These are phyloP conservation scores for Cichorium intybus DNA, from an alignment of 140 eudicot species.

Conservation along the genomic window DNA sequence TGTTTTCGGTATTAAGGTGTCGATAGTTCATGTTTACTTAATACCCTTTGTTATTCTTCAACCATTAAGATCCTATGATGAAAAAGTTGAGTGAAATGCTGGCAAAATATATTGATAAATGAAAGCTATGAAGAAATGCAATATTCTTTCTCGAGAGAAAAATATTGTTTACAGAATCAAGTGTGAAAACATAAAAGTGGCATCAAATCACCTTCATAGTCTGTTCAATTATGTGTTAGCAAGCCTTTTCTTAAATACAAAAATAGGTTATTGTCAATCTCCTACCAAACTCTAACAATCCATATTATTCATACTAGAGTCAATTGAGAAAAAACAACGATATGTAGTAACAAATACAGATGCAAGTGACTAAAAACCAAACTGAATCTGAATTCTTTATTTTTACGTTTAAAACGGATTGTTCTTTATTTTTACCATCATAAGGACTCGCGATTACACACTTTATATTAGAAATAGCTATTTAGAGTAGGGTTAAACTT, in stretches of 20 bases:
- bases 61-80: constrained; percentile 39
- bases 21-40: constrained; percentile 52
- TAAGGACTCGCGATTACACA: too few species aligned
- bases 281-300: neutral
- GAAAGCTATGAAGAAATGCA: neutral
- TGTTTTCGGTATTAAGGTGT: too few species aligned
- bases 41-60: constrained; percentile 18
- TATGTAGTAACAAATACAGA: neutral
- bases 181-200: neutral
- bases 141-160: neutral
- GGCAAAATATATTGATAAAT: neutral
- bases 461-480: too few species aligned
- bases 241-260: too few species aligned
- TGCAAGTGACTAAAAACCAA: neutral
- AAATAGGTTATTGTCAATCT: too few species aligned
- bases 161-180: neutral
- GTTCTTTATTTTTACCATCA: too few species aligned
- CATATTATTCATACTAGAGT: neutral
- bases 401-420: too few species aligned
- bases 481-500: too few species aligned
- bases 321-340: neutral
- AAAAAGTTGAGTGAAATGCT: constrained; percentile 17
- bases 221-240: too few species aligned
- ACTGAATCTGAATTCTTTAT: too few species aligned
- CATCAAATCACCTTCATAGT: too few species aligned